Evolutionary conservation across 2,329 filamentous ascomycete genomes (phyloP).

Genomic region (Sclerotinia minor): DNA sequence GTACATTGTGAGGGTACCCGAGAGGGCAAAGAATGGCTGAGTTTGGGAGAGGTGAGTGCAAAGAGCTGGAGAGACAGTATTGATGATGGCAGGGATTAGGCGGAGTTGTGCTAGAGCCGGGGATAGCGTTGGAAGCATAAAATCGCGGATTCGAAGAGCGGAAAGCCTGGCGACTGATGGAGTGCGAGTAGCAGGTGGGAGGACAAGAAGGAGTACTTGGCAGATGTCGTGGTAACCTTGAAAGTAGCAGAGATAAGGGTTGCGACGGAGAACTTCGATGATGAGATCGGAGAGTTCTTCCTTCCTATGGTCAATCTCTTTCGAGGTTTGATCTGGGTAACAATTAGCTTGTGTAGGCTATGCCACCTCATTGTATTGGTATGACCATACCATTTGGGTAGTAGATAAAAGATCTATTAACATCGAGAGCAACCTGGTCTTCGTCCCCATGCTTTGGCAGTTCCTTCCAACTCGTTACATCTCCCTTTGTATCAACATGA

Average conservation of each 20-base stretch:
- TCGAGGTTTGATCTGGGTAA: constrained; percentile 63
- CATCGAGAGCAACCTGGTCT: constrained; percentile 86
- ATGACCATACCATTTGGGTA: constrained; percentile 73
- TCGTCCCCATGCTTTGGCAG: constrained; percentile 82
- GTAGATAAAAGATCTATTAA: constrained; percentile 95
- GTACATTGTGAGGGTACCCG: constrained; percentile 93
- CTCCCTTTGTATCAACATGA: constrained; percentile 31
- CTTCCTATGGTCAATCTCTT: constrained; percentile 71
- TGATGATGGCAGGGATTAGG: constrained; percentile 80
- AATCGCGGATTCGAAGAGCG: constrained; percentile 87
- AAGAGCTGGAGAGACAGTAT: constrained; percentile 68
- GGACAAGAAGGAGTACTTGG: constrained; percentile 87
- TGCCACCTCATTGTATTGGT: constrained; percentile 14
- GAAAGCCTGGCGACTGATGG: constrained; percentile 77
- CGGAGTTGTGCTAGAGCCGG: constrained; percentile 83
- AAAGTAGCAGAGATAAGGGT: constrained; percentile 90
- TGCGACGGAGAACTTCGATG: constrained; percentile 71
- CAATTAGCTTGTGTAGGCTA: constrained; percentile 33
- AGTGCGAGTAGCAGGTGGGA: constrained; percentile 62
- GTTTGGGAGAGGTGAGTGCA: constrained; percentile 73
- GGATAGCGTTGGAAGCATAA: constrained; percentile 87
- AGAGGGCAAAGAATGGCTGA: constrained; percentile 88
- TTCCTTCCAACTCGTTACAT: constrained; percentile 44
- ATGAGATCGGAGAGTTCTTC: constrained; percentile 78
- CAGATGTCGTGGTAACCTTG: constrained; percentile 99